Conservation (phyloP, 768 basidiomycete species). For the Termitomyces sp. region DNA sequence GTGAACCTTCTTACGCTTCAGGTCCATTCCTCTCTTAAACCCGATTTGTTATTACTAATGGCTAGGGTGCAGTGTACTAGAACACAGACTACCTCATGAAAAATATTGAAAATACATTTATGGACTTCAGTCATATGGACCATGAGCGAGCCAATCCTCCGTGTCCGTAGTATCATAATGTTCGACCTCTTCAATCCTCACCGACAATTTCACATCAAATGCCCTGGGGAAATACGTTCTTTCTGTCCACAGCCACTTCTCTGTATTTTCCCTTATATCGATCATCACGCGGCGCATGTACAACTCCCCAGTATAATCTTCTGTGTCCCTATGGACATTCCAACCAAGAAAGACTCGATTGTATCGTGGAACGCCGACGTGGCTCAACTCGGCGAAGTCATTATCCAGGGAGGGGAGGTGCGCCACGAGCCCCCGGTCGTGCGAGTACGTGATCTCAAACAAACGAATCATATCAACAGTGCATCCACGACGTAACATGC, state of each 20-base stretch:
- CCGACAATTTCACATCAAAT: slow-evolving; percentile 31
- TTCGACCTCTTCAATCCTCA: slow-evolving; percentile 26
- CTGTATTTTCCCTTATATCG: slow-evolving; percentile 30
- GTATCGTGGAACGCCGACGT: slow-evolving; percentile 25
- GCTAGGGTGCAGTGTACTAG: background rate
- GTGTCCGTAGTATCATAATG: slow-evolving; percentile 35
- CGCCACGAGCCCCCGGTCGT: slow-evolving; percentile 51
- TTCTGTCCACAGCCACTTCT: slow-evolving; percentile 30
- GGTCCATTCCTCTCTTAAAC: background rate
- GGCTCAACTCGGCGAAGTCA: slow-evolving; percentile 20
- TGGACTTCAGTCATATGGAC: slow-evolving; percentile 6
- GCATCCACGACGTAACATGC: slow-evolving; percentile 57
- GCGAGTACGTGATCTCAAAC: slow-evolving; percentile 54
- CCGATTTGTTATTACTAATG: background rate
- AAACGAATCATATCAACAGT: slow-evolving; percentile 54
- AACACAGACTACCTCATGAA: background rate
- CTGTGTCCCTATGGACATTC: slow-evolving; percentile 53
- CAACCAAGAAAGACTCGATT: slow-evolving; percentile 62
- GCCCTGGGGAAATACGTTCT: slow-evolving; percentile 21
- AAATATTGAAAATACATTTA: background rate
- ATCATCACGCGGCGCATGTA: slow-evolving; percentile 40
- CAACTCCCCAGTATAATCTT: slow-evolving; percentile 41
- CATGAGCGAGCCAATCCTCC: slow-evolving; percentile 28
- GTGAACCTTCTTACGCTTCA: background rate
- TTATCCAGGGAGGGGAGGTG: slow-evolving; percentile 35